phyloP scores from a whole-genome alignment of 1,139 yeast species.

The Pichia inconspicua region DNA sequence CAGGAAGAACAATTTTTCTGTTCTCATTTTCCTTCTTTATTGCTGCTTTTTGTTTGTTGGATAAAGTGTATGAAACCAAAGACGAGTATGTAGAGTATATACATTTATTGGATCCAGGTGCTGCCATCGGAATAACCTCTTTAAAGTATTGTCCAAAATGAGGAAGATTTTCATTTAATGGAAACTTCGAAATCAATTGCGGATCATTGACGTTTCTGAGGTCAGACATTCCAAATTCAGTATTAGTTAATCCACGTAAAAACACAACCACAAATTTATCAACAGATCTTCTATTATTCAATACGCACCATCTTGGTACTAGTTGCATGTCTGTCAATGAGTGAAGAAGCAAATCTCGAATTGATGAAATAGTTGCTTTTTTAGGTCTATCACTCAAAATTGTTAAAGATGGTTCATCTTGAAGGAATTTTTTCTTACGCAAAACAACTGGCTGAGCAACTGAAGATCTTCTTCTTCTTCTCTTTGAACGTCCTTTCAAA shows the following conservation, averaged over 20 bases:
- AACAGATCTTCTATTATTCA: conserved; percentile 37
- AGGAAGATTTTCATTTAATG: conserved; percentile 27
- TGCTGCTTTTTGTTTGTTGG: conserved; percentile 45
- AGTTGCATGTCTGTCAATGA: conserved; percentile 36
- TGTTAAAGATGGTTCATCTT: conserved; percentile 21
- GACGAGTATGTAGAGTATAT: conserved; percentile 48
- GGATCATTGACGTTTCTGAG: conserved; percentile 12
- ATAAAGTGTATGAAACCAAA: conserved; percentile 47
- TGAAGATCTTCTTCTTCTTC: conserved; percentile 45
- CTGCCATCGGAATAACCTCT: conserved; percentile 35
- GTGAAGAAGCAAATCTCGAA: conserved; percentile 48
- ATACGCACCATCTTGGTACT: conserved; percentile 36
- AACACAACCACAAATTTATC: conserved; percentile 52
- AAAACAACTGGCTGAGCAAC: conserved; percentile 26
- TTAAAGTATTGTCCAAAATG: conserved; percentile 37
- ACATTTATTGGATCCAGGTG: conserved; percentile 59
- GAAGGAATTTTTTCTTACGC: conserved; percentile 32
- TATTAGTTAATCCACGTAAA: conserved; percentile 57
- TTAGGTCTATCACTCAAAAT: conserved; percentile 20
- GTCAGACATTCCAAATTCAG: conserved; percentile 32
- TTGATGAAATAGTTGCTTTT: conserved; percentile 33
- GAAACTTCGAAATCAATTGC: conserved; percentile 12
- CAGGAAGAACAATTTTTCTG: conserved; percentile 42
- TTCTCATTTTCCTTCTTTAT: conserved; percentile 29
- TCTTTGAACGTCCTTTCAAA: conserved; percentile 22